Evolutionary conservation across 371 early-diverging fungal genomes (phyloP).

Genomic region (Syncephalastrum monosporum): DNA sequence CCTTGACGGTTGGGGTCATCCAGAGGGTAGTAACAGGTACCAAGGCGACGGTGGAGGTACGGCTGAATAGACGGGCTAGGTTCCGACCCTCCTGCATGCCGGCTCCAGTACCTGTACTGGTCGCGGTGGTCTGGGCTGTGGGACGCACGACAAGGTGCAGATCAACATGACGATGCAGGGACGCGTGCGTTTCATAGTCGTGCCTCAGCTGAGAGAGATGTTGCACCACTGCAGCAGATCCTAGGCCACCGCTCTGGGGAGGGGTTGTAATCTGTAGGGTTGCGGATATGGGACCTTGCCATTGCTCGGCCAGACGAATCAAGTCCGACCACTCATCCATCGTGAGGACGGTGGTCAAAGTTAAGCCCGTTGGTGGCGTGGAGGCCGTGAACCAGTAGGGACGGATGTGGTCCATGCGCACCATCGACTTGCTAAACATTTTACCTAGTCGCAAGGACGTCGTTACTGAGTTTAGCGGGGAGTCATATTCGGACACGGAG

Average conservation of each 20-base stretch:
- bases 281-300: slow-evolving; percentile 55
- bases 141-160: slow-evolving; percentile 52
- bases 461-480: slow-evolving; percentile 18
- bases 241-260: slow-evolving; percentile 15
- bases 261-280: slow-evolving; percentile 38
- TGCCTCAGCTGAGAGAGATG: slow-evolving; percentile 29
- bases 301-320: slow-evolving; percentile 25
- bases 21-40: slow-evolving; percentile 34
- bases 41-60: slow-evolving; percentile 46
- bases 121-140: neutral
- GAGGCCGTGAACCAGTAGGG: slow-evolving; percentile 36
- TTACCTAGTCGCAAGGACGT: slow-evolving; percentile 26
- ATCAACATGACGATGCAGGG: slow-evolving; percentile 46
- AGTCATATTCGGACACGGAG: slow-evolving; percentile 2
- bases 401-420: slow-evolving; percentile 24
- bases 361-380: slow-evolving; percentile 16
- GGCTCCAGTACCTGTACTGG: slow-evolving; percentile 11
- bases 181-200: slow-evolving; percentile 37
- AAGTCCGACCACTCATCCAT: slow-evolving; percentile 24
- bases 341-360: slow-evolving; percentile 29
- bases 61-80: slow-evolving; percentile 58
- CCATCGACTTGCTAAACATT: slow-evolving; percentile 35
- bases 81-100: slow-evolving; percentile 44
- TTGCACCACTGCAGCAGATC: slow-evolving; percentile 16
- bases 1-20: slow-evolving; percentile 19